Conservation (phyloP, 768 basidiomycete species). For the Boletellus sp. region DNA sequence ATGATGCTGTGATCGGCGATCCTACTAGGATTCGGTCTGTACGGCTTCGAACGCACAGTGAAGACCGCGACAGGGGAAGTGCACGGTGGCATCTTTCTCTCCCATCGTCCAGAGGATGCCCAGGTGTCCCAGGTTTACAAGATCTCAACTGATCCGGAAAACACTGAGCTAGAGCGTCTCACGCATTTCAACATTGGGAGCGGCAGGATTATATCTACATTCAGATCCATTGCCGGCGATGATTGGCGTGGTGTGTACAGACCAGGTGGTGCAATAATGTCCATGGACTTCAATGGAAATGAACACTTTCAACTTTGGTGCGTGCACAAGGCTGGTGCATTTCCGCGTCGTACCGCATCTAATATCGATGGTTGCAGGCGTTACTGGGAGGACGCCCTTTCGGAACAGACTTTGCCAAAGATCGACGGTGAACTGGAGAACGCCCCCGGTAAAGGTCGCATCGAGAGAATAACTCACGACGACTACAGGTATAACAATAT, state of each 20-base stretch:
- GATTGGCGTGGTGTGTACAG: conserved; percentile 40
- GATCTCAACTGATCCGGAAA: conserved; percentile 27
- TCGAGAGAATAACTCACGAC: conserved; percentile 42
- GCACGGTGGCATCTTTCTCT: conserved; percentile 29
- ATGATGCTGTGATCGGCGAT: not conserved
- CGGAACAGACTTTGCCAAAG: conserved; percentile 26
- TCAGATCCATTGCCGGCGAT: conserved; percentile 35
- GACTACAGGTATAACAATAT: conserved; percentile 30
- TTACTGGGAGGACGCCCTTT: conserved; percentile 39
- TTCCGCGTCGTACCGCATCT: not conserved
- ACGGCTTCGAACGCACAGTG: conserved; percentile 26
- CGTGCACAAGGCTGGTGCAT: not conserved
- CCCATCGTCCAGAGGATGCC: conserved; percentile 38
- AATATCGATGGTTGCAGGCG: conserved; percentile 26
- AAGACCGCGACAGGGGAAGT: conserved; percentile 9
- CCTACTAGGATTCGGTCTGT: conserved; percentile 27
- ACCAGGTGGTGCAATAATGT: conserved; percentile 34
- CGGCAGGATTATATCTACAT: conserved; percentile 34
- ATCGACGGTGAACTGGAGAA: conserved; percentile 39
- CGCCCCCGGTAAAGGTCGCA: conserved; percentile 36
- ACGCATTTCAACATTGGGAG: conserved; percentile 39
- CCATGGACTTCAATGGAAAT: conserved; percentile 40
- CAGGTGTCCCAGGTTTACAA: conserved; percentile 38
- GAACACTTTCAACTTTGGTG: conserved; percentile 42
- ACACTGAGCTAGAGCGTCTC: conserved; percentile 31